Conservation (phyloP, 305 asterid species). For the Solanum hybrid region DNA sequence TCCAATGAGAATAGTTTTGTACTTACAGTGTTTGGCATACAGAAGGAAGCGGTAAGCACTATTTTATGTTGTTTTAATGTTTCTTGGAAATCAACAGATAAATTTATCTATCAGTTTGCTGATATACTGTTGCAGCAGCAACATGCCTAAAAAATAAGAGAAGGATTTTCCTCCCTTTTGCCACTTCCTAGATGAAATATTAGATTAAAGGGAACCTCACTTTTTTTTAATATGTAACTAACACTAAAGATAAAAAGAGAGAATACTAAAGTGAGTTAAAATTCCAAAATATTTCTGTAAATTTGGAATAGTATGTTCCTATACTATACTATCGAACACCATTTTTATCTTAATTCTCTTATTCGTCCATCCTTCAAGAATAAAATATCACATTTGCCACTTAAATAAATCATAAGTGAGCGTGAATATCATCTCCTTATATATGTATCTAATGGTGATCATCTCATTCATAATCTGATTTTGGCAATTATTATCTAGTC, state of each 20-base stretch:
- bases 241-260: background rate
- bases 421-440: background rate
- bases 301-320: background rate
- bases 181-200: background rate
- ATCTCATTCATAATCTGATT: background rate
- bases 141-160: background rate
- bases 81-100: background rate
- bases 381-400: background rate
- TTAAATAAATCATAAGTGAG: background rate
- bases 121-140: background rate
- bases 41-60: slow-evolving; percentile 50
- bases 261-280: background rate
- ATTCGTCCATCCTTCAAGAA: background rate
- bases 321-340: background rate
- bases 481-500: background rate
- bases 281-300: background rate
- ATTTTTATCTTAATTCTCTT: background rate
- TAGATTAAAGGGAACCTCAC: background rate
- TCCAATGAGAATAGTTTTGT: slow-evolving; percentile 28
- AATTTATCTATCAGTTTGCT: background rate
- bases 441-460: background rate
- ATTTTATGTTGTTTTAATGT: background rate
- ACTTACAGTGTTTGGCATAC: slow-evolving; percentile 47
- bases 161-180: background rate
- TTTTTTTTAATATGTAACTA: background rate